Conservation (phyloP, 2,329 filamentous ascomycete genomes). For the Alternaria rosae region DNA sequence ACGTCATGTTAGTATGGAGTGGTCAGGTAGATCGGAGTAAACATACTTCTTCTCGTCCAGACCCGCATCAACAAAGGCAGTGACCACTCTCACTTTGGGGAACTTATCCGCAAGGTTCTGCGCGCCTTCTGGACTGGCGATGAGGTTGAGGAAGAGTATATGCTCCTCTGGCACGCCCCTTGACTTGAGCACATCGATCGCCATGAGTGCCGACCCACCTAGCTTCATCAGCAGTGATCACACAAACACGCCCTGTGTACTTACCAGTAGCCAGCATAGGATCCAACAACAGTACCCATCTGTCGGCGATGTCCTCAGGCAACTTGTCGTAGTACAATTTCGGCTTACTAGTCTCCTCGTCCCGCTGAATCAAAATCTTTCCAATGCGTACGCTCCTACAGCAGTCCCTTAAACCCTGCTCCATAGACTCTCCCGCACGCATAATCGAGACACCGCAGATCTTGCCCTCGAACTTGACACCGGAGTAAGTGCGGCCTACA, state of each 20-base stretch:
- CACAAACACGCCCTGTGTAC: slow-evolving; percentile 22
- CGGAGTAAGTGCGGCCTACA: slow-evolving; percentile 84
- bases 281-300: slow-evolving; percentile 93
- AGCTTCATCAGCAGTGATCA: slow-evolving; percentile 12
- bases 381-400: slow-evolving; percentile 97
- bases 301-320: slow-evolving; percentile 86
- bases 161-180: slow-evolving; percentile 93
- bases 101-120: slow-evolving; percentile 88
- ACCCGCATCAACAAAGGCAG: slow-evolving; percentile 95
- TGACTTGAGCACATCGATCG: slow-evolving; percentile 88
- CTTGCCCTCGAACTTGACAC: slow-evolving; percentile 95
- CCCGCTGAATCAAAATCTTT: slow-evolving; percentile 96
- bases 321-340: slow-evolving; percentile 98
- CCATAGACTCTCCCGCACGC: slow-evolving; percentile 98
- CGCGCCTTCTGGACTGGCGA: slow-evolving; percentile 94
- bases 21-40: slow-evolving; percentile 12
- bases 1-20: neutral
- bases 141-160: slow-evolving; percentile 95
- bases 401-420: slow-evolving; percentile 94
- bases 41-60: slow-evolving; percentile 95
- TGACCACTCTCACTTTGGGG: slow-evolving; percentile 88
- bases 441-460: slow-evolving; percentile 99
- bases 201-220: slow-evolving; percentile 97
- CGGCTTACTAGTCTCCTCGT: slow-evolving; percentile 91
- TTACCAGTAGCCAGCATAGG: slow-evolving; percentile 99